Percentiles rank a stretch among this genome's conserved stretches.
phyloP scores from a whole-genome alignment of 1,139 yeast genomes.

The Debaryomyces robertsiae region DNA sequence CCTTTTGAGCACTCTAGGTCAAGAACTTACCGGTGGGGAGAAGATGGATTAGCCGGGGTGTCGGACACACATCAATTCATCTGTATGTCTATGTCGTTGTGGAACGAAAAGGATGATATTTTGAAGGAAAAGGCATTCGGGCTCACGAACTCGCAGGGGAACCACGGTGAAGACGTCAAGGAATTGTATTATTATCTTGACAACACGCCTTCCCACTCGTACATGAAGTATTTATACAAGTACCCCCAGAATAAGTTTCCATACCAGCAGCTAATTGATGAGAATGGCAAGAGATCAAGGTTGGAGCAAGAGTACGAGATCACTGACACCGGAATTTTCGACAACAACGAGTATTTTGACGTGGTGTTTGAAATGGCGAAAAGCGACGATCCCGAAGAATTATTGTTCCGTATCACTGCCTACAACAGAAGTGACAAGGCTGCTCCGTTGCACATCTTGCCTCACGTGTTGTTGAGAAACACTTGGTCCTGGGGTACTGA shows the following conservation, averaged over 20 bases:
- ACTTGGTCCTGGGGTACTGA: slow-evolving; percentile 91
- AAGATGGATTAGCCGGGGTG: slow-evolving; percentile 93
- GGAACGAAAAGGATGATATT: slow-evolving; percentile 90
- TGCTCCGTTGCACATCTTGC: slow-evolving; percentile 86
- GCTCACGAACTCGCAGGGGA: slow-evolving; percentile 89
- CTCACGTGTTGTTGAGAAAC: slow-evolving; percentile 85
- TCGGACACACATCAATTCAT: slow-evolving; percentile 82
- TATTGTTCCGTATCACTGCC: slow-evolving; percentile 84
- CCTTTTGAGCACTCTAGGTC: slow-evolving; percentile 87
- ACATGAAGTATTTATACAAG: slow-evolving; percentile 90
- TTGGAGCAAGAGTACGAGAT: slow-evolving; percentile 71
- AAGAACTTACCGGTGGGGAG: slow-evolving; percentile 93
- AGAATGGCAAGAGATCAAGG: slow-evolving; percentile 67
- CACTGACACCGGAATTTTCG: slow-evolving; percentile 74
- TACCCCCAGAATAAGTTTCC: slow-evolving; percentile 89
- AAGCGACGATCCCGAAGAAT: slow-evolving; percentile 76
- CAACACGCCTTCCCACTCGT: slow-evolving; percentile 91
- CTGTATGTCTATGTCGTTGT: slow-evolving; percentile 78
- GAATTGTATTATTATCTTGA: slow-evolving; percentile 83
- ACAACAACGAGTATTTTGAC: slow-evolving; percentile 84
- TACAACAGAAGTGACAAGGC: slow-evolving; percentile 81
- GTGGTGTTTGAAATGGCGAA: slow-evolving; percentile 92
- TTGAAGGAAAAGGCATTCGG: slow-evolving; percentile 90
- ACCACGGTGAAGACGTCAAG: slow-evolving; percentile 95
- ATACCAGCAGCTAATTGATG: slow-evolving; percentile 71